Conservation (phyloP, 352 stramenopile genomes). For the Phytophthora aleatoria region DNA sequence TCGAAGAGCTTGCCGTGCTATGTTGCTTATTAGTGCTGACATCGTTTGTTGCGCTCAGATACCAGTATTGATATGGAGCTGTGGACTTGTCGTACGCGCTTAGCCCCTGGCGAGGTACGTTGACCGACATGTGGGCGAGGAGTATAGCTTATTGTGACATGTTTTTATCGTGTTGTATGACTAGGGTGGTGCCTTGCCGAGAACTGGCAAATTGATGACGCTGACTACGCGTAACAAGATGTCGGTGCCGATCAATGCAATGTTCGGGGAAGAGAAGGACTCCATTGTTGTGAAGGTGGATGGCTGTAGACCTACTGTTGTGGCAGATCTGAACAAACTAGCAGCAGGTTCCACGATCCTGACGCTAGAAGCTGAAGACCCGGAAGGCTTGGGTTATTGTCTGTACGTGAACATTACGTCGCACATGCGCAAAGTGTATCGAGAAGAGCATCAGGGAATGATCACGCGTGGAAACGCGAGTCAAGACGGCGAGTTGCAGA, state of each 20-base stretch:
- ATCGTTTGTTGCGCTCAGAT: constrained; percentile 34
- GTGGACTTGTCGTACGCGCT: constrained; percentile 68
- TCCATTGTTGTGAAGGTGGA: constrained; percentile 88
- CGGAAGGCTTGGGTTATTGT: constrained; percentile 68
- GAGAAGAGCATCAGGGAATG: constrained; percentile 83
- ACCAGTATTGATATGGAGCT: constrained; percentile 85
- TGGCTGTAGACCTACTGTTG: constrained; percentile 82
- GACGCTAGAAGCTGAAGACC: constrained; percentile 70
- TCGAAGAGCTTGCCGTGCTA: not conserved
- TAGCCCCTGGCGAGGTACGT: constrained; percentile 55
- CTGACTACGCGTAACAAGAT: constrained; percentile 80
- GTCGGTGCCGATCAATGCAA: constrained; percentile 76
- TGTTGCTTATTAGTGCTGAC: constrained; percentile 9
- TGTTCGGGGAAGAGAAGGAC: constrained; percentile 82
- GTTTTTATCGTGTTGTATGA: constrained; percentile 2
- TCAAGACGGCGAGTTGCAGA: constrained; percentile 62
- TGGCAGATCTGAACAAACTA: constrained; percentile 72
- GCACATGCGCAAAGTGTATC: constrained; percentile 88
- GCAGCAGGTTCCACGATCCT: constrained; percentile 68
- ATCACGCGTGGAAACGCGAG: constrained; percentile 60
- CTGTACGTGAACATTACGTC: constrained; percentile 85
- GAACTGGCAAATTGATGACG: constrained; percentile 51
- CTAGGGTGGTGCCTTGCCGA: constrained; percentile 45
- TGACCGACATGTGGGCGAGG: not conserved
- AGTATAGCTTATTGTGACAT: not conserved